Conservation (phyloP, 768 basidiomycete genomes). For the Sistotremastrum suecicum region DNA sequence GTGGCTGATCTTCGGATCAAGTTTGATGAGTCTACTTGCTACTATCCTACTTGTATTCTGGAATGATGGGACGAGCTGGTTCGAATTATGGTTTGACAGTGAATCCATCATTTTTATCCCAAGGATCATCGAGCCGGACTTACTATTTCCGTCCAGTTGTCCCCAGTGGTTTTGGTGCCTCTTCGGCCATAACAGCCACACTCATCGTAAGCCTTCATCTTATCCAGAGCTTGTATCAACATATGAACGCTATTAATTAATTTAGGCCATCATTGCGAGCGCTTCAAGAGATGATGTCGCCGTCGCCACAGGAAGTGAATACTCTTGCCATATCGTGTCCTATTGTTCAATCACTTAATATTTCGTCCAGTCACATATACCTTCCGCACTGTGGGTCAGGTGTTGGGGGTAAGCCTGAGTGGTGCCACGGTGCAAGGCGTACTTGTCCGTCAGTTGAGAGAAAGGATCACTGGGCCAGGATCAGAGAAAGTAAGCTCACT, state of each 20-base stretch:
- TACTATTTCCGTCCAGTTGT: constrained; percentile 20
- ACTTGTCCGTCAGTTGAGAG: constrained; percentile 51
- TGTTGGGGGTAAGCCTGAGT: constrained; percentile 82
- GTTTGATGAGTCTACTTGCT: constrained; percentile 44
- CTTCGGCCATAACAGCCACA: constrained; percentile 74
- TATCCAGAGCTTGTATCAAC: constrained; percentile 3
- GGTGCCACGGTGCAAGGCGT: constrained; percentile 77
- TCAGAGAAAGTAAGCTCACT: constrained; percentile 47
- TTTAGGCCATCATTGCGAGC: constrained; percentile 74
- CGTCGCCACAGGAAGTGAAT: constrained; percentile 81
- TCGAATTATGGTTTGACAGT: constrained; percentile 60
- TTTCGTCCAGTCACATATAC: constrained; percentile 66
- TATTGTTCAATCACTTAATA: neutral
- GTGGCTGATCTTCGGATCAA: constrained; percentile 52
- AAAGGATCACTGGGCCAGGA: constrained; percentile 63
- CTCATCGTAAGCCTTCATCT: constrained; percentile 46
- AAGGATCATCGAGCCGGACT: too few species aligned
- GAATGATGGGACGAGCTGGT: constrained; percentile 42
- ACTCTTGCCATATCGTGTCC: constrained; percentile 7
- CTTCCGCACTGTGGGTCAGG: constrained; percentile 89
- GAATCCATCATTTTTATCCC: too few species aligned
- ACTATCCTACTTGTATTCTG: constrained; percentile 50
- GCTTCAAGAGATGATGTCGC: constrained; percentile 74
- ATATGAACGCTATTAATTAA: neutral
- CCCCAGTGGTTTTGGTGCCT: constrained; percentile 75